These are phyloP conservation scores for Daldinia childiae DNA, from an alignment of 495 filamentous ascomycete species.

Conservation along the genomic window DNA sequence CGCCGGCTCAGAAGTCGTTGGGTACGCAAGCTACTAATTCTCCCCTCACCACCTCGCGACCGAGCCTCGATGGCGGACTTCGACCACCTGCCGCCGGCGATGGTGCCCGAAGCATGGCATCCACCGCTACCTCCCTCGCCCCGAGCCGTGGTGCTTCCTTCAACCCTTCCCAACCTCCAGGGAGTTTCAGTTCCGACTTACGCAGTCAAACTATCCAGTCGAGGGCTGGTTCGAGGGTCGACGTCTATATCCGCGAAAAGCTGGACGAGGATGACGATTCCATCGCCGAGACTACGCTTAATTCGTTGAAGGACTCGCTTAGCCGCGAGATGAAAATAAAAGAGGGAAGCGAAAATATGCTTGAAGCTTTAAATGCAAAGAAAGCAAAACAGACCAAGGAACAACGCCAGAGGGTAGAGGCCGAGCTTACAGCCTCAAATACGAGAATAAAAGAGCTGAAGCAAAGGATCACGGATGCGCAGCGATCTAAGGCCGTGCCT, in stretches of 20 bases:
- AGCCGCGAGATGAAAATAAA: slow-evolving; percentile 97
- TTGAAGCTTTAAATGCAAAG: slow-evolving; percentile 93
- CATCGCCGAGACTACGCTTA: slow-evolving; percentile 75
- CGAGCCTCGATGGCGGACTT: slow-evolving; percentile 62
- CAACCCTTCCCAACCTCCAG: slow-evolving; percentile 76
- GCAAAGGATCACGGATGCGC: slow-evolving; percentile 76
- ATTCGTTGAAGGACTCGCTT: slow-evolving; percentile 78
- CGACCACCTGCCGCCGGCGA: slow-evolving; percentile 56
- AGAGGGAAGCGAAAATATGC: slow-evolving; percentile 93
- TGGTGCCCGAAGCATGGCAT: slow-evolving; percentile 63
- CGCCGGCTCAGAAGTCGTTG: slow-evolving; percentile 75
- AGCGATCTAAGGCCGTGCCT: slow-evolving; percentile 68
- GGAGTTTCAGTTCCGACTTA: slow-evolving; percentile 92
- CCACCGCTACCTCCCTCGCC: slow-evolving; percentile 67
- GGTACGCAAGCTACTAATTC: slow-evolving; percentile 60
- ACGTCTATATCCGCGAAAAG: slow-evolving; percentile 68
- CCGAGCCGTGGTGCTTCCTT: slow-evolving; percentile 70
- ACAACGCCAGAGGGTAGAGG: slow-evolving; percentile 85
- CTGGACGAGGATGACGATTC: slow-evolving; percentile 71
- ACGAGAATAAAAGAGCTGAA: slow-evolving; percentile 85
- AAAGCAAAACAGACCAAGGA: slow-evolving; percentile 95
- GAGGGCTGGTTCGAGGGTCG: slow-evolving; percentile 73
- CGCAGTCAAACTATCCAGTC: slow-evolving; percentile 76
- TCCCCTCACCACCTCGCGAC: slow-evolving; percentile 43
- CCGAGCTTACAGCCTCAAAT: slow-evolving; percentile 91